These are phyloP conservation scores for Sanghuangporus sanghuang DNA, from an alignment of 1,284 basidiomycete species.

Conservation along the genomic window DNA sequence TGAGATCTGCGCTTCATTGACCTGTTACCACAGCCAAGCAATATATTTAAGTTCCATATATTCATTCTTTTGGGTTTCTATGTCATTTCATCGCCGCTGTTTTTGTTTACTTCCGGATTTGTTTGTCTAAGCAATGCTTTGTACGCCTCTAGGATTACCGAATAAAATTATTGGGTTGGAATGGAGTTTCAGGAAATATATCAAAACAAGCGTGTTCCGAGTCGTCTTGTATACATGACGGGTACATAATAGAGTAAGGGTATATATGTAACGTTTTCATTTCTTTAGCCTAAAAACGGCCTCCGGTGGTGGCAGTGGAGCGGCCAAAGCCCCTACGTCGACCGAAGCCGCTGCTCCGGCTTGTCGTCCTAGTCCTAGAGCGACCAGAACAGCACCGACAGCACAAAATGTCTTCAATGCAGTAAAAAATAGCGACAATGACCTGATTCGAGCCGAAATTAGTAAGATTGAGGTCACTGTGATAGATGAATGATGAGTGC, in stretches of 20 bases:
- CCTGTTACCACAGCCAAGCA: not conserved
- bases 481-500: slow-evolving; percentile 21
- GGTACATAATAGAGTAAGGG: not conserved
- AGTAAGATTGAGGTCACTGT: not conserved
- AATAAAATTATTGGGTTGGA: not conserved
- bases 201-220: not conserved
- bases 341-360: not conserved
- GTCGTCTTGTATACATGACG: not conserved
- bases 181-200: not conserved
- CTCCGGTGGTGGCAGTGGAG: not conserved
- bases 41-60: not conserved
- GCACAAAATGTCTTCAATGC: slow-evolving; percentile 57
- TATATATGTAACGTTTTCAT: not conserved
- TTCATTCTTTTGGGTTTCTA: too few species aligned
- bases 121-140: too few species aligned
- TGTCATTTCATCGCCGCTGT: too few species aligned
- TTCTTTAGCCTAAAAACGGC: not conserved
- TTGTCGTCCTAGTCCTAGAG: not conserved
- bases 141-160: too few species aligned
- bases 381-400: slow-evolving; percentile 46
- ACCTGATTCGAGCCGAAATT: slow-evolving; percentile 32
- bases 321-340: not conserved
- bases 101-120: too few species aligned
- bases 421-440: slow-evolving; percentile 57
- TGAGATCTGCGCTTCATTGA: not conserved